Evolutionary conservation across 2,329 filamentous ascomycete genomes (phyloP).

Genomic region (Trichothecium sympodiale): DNA sequence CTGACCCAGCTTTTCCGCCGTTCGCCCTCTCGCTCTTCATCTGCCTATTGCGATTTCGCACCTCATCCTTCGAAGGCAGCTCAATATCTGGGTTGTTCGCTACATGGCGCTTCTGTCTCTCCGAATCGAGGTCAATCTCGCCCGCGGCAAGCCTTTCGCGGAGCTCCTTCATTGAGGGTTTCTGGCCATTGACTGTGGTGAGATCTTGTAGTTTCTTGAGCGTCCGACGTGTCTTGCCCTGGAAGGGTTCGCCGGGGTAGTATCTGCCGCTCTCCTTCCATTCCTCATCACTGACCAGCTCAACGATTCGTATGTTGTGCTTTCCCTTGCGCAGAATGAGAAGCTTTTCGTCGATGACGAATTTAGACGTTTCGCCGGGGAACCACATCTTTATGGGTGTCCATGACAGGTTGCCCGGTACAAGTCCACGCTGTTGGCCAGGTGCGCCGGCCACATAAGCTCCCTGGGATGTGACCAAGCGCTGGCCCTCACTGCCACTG

Average conservation of each 20-base stretch:
- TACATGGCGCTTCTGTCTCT: conserved; percentile 14
- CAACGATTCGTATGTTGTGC: conserved; percentile 50
- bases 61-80: conserved; percentile 23
- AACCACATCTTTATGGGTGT: conserved; percentile 50
- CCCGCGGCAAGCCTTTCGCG: conserved; percentile 13
- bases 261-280: conserved; percentile 35
- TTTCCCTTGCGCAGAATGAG: conserved; percentile 53
- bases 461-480: conserved; percentile 41
- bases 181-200: conserved; percentile 18
- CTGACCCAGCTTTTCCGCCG: conserved; percentile 1
- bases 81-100: conserved; percentile 30
- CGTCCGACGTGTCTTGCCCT: conserved; percentile 34
- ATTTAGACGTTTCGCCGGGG: conserved; percentile 44
- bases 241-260: conserved; percentile 43
- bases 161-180: conserved; percentile 14
- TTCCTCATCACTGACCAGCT: conserved; percentile 45
- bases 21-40: conserved; percentile 2
- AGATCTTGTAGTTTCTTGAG: conserved; percentile 24
- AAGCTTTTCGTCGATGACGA: conserved; percentile 46
- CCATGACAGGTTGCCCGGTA: conserved; percentile 44
- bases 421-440: conserved; percentile 30
- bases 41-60: conserved; percentile 13
- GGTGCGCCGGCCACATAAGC: conserved; percentile 50
- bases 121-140: not conserved
- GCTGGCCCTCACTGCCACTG: conserved; percentile 46